Evolutionary conservation across 306 rosid species (phyloP).

Genomic region (Carpinus fangiana): DNA sequence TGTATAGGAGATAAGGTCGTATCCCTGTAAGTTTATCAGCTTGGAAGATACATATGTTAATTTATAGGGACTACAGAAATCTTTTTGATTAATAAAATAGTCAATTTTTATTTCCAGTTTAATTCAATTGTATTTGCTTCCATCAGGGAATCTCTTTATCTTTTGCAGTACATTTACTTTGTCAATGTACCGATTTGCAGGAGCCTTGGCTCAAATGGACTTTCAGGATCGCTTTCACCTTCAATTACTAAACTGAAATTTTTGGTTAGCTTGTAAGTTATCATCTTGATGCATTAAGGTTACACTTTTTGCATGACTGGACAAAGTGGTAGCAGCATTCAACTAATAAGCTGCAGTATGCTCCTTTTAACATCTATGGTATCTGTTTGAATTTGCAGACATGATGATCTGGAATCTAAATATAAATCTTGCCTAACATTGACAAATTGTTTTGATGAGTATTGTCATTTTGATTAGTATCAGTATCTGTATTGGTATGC

Average conservation of each 20-base stretch:
- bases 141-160: background rate
- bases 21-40: slow-evolving; percentile 67
- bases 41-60: background rate
- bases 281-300: slow-evolving; percentile 5
- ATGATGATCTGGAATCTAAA: background rate
- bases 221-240: slow-evolving; percentile 78
- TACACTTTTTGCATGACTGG: slow-evolving; percentile 9
- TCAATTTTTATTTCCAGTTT: slow-evolving; percentile 3
- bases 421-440: too few relatives aligned
- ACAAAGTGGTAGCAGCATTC: slow-evolving; percentile 4
- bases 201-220: slow-evolving; percentile 71
- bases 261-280: slow-evolving; percentile 79
- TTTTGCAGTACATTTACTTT: slow-evolving; percentile 30
- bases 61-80: background rate
- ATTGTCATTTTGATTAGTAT: background rate
- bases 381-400: background rate
- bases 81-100: background rate
- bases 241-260: slow-evolving; percentile 68
- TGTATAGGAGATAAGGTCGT: slow-evolving; percentile 77
- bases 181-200: slow-evolving; percentile 46
- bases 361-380: background rate
- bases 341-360: slow-evolving; percentile 16
- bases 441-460: background rate
- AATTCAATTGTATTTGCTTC: slow-evolving; percentile 7
- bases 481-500: background rate